Base-by-base conservation (phyloP, 495 filamentous ascomycete genomes). In the Aspergillus sclerotioniger region DNA sequence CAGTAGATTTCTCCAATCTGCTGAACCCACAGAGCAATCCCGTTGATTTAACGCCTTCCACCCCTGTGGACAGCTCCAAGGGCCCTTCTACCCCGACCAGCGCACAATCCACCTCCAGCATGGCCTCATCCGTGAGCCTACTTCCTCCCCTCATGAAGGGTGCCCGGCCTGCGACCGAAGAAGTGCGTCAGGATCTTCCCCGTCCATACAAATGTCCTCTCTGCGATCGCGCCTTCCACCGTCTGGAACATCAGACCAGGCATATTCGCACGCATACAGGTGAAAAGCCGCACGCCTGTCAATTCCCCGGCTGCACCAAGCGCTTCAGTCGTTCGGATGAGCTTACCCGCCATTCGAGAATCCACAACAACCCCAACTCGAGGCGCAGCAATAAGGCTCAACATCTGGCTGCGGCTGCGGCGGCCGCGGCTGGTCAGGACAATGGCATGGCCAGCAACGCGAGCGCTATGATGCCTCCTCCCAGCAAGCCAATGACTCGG, bases 351-450 rank as follows among this genome's bases (percentile, higher is more conserved):
- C 94, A 98, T 76, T 97, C 94, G 70, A 83, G 94, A 70, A 98
- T 98, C 79, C 94, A 98, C 83, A 96, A 87, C 81, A 98, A 98
- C 76, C 94, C 95, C 47, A 98, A 98, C 80, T 96, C 91, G 59
- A 82, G 94, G 71, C 80, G 94, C 66, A 92, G 90, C 50, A 96
- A 96, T 80, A 96, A 96, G 79, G 84, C 89, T 10, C 87, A 89
- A 61, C 82, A 86, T 51, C 66, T 81, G 43, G 80, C 83, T 0
- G 80, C 81, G 0, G 82, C 81, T 0, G 80, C 81, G 13, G 83
- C 80, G 0, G 77, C 82, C 2, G 79, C 77, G 0, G 74, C 71
- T 17, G 72, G 71, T 39, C 79, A 81, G 56, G 78, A 80, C 44
- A 69, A 81, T 60, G 72, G 75, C 56, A 81, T 82, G 58, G 77